Evolutionary conservation across 768 basidiomycete species (phyloP), one percentile per base, ranked within the genome.

Genomic region (Termitomyces sp.): DNA sequence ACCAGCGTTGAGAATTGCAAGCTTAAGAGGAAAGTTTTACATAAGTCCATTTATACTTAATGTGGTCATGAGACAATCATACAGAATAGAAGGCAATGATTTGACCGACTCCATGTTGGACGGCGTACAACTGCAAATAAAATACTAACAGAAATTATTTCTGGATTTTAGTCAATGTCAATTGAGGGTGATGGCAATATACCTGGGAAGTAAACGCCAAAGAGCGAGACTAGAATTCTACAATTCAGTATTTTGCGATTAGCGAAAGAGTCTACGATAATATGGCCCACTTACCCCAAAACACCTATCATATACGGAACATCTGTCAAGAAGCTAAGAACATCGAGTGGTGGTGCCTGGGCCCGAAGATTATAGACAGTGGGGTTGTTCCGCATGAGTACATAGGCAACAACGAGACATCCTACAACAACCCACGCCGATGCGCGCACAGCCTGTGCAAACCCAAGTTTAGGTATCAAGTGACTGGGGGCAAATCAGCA

Each of bases 1-100:
- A 8, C 67, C 62, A 10, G 70, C 65, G 44, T 73, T 74, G 44
- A 74, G 50, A 35, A 74, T 66, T 14, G 74, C 68, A 30, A 76
- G 59, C 74, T 76, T 46, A 1, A 9, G 12, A 38, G 14, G 37
- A 24, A 4, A 26, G 15, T 11, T 14, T 14, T 21, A 9, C 38
- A 35, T 47, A 9, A 40, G 24, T 30, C 22, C 22, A 55, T 35
- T n/a, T 10, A n/a, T 28, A 3, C 28, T 34, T 53, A 28, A n/a
- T n/a, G 3, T n/a, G 21, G 2, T 15, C 10, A 28, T 19, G 22
- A 32, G 14, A 50, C 10, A 28, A 30, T n/a, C 55, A 37, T 35
- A 65, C 64, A 4, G 62, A 65, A 53, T 65, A 65, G 51, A 63
- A 65, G 5, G 64, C 56, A 4, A 61, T 47, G 5, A 21, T 44